Percentiles rank a stretch among this genome's conserved stretches.
phyloP scores from a whole-genome alignment of 208 protist genomes.

The Crithidia expoeki region DNA sequence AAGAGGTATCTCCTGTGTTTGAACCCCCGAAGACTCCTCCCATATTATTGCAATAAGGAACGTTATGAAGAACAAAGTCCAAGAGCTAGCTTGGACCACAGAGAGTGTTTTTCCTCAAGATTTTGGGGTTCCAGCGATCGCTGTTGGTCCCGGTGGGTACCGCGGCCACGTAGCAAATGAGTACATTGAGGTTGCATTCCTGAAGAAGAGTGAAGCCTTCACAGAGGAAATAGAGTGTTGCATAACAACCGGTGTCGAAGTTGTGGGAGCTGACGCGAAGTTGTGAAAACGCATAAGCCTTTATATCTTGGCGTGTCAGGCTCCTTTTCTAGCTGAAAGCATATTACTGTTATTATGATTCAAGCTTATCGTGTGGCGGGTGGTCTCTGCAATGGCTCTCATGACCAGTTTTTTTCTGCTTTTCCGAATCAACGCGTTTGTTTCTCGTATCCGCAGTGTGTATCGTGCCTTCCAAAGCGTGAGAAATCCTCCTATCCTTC shows the following conservation, averaged over 20 bases:
- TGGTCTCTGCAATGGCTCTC: too few relatives aligned
- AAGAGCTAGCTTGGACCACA: slow-evolving; percentile 34
- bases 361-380: too few relatives aligned
- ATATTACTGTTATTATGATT: too few relatives aligned
- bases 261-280: not conserved
- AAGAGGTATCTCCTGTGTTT: too few relatives aligned
- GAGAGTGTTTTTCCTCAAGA: slow-evolving; percentile 52
- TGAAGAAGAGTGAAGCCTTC: slow-evolving; percentile 31
- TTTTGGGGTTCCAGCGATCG: slow-evolving; percentile 47
- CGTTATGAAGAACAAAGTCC: slow-evolving; percentile 14
- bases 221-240: slow-evolving; percentile 23
- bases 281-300: too few relatives aligned
- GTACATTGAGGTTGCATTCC: slow-evolving; percentile 38
- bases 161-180: slow-evolving; percentile 47
- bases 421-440: too few relatives aligned
- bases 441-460: too few relatives aligned
- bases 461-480: too few relatives aligned
- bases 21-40: slow-evolving; percentile 28
- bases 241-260: slow-evolving; percentile 6
- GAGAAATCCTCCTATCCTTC: too few relatives aligned
- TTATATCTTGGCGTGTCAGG: too few relatives aligned
- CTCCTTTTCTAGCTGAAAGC: too few relatives aligned
- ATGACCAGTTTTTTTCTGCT: too few relatives aligned
- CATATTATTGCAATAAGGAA: slow-evolving; percentile 38
- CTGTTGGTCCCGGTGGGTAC: slow-evolving; percentile 47